Evolutionary conservation across 2,329 filamentous ascomycete species (phyloP), one percentile per base, ranked within the genome.

Genomic region (Neoascochyta sp.): DNA sequence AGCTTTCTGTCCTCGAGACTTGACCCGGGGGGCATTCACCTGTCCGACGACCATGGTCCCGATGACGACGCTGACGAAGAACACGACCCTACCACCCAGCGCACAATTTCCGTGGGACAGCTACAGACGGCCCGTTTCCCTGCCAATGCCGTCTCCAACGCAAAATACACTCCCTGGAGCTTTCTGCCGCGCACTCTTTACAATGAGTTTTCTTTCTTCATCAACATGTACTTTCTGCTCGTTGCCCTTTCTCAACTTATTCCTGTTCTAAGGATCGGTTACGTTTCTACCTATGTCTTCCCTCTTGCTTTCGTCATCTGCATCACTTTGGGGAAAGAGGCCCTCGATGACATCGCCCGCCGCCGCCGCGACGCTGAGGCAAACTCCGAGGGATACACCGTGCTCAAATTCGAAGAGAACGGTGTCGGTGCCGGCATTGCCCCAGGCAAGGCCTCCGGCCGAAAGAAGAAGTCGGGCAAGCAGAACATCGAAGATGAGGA

Each of bases 141-240:
- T 7, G 79, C 85, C 7, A 98, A 98, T 63, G 76, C 87, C 34
- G 78, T 98, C 27, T 96, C 90, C 19, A 96, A 98, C 60, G 90
- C 92, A 32, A 98, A 96, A 72, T 98, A 98, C 63, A 96, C 90
- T 16, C 80, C 89, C 1, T 83, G 89, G 70, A 95, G 85, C 29
- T 98, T 98, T 64, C 74, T 98, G 9, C 93, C 93, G 3, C 74
- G 90, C 29, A 98, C 92, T 0, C 71, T 98, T 13, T 98, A 95
- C 66, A 96, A 96, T 67, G 92, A 98, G 60, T 98, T 98, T 62
- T 95, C 90, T 37, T 98, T 96, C 70, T 98, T 98, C 68, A 95
- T 98, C 74, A 98, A 98, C 74, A 86, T 96, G 72, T 98, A 98
- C 62, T 98, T 98, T 62, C 72, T 98, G 33, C 79, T 96, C 15